Base-by-base conservation (phyloP, 1,139 yeast species). In the Taphrina communis region DNA sequence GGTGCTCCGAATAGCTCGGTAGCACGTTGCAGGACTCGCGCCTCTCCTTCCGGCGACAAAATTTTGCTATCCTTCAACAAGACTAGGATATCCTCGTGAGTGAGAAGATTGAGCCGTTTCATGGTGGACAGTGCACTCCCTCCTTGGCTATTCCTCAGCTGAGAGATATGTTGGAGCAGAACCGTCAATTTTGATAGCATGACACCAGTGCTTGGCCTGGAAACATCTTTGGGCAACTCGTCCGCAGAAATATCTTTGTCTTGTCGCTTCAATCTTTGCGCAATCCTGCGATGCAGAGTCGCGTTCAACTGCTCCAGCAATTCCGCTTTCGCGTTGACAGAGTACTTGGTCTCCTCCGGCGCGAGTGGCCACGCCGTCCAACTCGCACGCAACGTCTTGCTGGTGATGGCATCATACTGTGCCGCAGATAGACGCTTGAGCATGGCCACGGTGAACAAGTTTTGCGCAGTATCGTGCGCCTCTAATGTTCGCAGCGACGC, bases 291-390 rank as follows among this genome's bases (percentile, higher is more conserved):
- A 44, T 58, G 62, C 14, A 58, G 53, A 6, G 14, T 21, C 17
- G 62, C 62, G 1, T 44, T 42, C 25, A 58, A n/a, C 31, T 58
- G 36, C 38, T 38, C 39, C 9, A 9, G 11, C n/a, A 58, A 41
- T 25, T 44, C 53, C 9, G 9, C 39, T 17, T 31, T 31, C 9
- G 53, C 42, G 3, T 31, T 42, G 12, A 9, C 35, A 2, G 62
- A 44, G 42, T 44, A 41, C 14, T 14, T 58, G 14, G 51, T 42
- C 42, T 58, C 53, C 19, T n/a, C 46, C 3, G 62, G 41, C 9
- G 41, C 11, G 5, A 58, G 21, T 11, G 62, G 62, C 62, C 62
- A 58, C 7, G 62, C 62, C 7, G 62, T 58, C 62, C 62, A 58
- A 14, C 41, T 19, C 35, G 38, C 35, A 8, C 60, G 36, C 12